Evolutionary conservation across 306 rosid genomes (phyloP), one percentile per base, ranked within the genome.

Genomic region (Cicer pinnatifidum): DNA sequence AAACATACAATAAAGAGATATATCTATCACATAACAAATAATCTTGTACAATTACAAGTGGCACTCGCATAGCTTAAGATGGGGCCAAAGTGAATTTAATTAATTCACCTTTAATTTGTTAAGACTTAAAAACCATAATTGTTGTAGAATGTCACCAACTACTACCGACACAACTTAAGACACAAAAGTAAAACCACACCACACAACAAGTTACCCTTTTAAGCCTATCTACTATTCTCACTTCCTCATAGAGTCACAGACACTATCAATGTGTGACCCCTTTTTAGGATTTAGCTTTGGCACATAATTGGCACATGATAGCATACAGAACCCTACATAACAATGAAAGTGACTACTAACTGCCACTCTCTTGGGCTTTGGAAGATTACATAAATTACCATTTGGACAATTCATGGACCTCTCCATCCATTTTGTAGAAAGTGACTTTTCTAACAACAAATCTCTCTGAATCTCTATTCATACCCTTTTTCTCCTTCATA

Each of bases 301-400:
- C 39, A 58, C 64, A 58, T 58, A 57, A 58, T 58, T 58, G 9
- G 64, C 64, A 58, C 64, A 58, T 58, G 64, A 58, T 58, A 58
- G 64, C 39, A 28, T 35, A 58, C 64, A 58, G 64, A 58, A 58
- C 40, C 40, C 64, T 58, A 58, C 16, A 23, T 58, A 28, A 5
- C 6, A 11, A 58, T 58, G 64, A 64, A 41, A 64, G 67, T 28
- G 83, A 80, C 83, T 13, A 74, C 6, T 74, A 59, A 68, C 83
- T 74, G 83, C 79, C 28, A 67, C 61, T 20, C 23, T 58, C 71
- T 79, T 12, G 78, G 78, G 64, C 53, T 66, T 57, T 60, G 79
- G 46, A 16, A 1, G 58, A n/a, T 62, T 67, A 71, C 71, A 48
- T 60, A 10, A 40, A 28, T 15, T 17, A 35, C 33, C 33, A 3